These are phyloP conservation scores for Dictyostelium intermedium DNA, from an alignment of 78 protist species.

Conservation along the genomic window DNA sequence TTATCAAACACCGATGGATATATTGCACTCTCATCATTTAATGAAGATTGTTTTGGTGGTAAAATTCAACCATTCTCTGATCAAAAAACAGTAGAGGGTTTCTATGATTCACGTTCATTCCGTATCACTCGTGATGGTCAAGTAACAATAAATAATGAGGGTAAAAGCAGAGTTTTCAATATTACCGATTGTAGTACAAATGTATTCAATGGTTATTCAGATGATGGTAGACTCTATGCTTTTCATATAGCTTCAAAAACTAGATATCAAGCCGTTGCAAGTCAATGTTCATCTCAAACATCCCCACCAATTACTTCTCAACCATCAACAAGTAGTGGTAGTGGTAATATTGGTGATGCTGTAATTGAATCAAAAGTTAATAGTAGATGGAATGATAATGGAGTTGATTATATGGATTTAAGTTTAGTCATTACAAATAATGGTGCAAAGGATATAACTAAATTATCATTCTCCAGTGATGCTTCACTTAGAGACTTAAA, in stretches of 20 bases:
- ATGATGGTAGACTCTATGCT: slow-evolving; percentile 16
- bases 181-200: not conserved
- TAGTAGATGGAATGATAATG: not conserved
- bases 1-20: not conserved
- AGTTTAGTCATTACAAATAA: not conserved
- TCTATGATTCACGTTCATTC: slow-evolving; percentile 19
- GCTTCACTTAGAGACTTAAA: not conserved
- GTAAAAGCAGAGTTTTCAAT: not conserved
- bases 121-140: not conserved
- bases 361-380: not conserved
- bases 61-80: not conserved
- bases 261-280: not conserved
- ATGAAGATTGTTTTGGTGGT: not conserved
- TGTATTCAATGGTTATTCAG: not conserved
- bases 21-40: not conserved
- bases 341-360: not conserved
- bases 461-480: not conserved
- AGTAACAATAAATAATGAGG: not conserved
- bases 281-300: not conserved
- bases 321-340: not conserved
- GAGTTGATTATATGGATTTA: not conserved
- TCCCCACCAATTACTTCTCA: not conserved
- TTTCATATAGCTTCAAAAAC: not conserved
- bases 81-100: not conserved
- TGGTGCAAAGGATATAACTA: not conserved